Evolutionary conservation across 2,329 filamentous ascomycete species (phyloP), one percentile per base, ranked within the genome.

Genomic region (Corniculantispora saksenae): DNA sequence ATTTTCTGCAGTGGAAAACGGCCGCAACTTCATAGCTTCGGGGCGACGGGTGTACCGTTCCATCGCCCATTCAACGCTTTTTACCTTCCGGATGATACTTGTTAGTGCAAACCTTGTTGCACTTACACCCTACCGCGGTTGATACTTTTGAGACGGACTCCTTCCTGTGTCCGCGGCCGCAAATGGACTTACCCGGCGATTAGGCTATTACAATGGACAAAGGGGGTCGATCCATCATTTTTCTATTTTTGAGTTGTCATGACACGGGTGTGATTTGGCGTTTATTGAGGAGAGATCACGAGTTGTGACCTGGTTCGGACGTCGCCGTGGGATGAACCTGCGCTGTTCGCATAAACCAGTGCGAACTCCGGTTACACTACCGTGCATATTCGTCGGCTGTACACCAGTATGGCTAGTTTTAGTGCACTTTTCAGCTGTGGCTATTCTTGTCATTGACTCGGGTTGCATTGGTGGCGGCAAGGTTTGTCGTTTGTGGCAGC

Each of bases 391-490:
- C 15, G 12, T 13, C 23, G 12, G 5, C 12, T 10, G 23, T 17
- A 54, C 2, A n/a, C 17, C 4, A 35, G 8, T 27, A 19, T 55
- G 51, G 38, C 51, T n/a, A 38, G 51, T 13, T 21, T 21, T 55
- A 32, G 51, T 38, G 19, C 27, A 3, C 17, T 21, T 21, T 55
- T 55, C 51, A 55, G 51, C 51, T 35, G 29, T 15, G 51, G 3
- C 27, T 55, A 55, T 19, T 32, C 3, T 23, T 9, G 6, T n/a
- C 19, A 38, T 40, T 40, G 32, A 13, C 2, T 17, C n/a, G 7
- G 29, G 57, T 51, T 51, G 15, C 57, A 51, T 50, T 40, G 15
- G 57, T 60, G 57, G 57, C 45, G 29, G 29, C 47, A 60, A 60
- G 47, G 32, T 60, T 51, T 40, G 55, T 47, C 35, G 17, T 21